These are phyloP conservation scores for Claviceps quebecensis DNA, from an alignment of 2,329 filamentous ascomycete genomes.

Conservation along the genomic window DNA sequence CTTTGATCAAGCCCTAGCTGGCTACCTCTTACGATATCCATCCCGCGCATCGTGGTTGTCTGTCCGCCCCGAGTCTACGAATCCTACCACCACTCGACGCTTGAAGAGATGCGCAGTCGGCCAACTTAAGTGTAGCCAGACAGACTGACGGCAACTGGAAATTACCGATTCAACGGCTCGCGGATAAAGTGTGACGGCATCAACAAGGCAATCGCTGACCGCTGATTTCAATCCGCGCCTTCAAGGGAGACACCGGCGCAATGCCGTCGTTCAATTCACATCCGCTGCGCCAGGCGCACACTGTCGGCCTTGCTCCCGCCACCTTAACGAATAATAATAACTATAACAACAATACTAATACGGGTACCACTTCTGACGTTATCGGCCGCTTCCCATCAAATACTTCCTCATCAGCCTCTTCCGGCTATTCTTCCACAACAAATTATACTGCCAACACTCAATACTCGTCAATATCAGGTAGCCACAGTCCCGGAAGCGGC, in stretches of 20 bases:
- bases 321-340: neutral
- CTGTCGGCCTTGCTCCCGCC: constrained; percentile 22
- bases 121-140: neutral
- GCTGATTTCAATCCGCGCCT: constrained; percentile 4
- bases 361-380: constrained; percentile 28
- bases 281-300: constrained; percentile 43
- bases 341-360: constrained; percentile 11
- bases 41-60: neutral
- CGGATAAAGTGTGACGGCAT: neutral
- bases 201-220: neutral
- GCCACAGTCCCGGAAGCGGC: constrained; percentile 30
- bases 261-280: constrained; percentile 47
- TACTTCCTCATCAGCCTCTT: constrained; percentile 57
- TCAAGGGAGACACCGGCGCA: constrained; percentile 13
- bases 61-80: neutral
- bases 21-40: neutral
- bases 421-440: constrained; percentile 47
- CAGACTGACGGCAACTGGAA: neutral
- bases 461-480: constrained; percentile 58
- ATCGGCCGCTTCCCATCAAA: constrained; percentile 53
- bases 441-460: constrained; percentile 44
- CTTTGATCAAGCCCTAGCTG: neutral
- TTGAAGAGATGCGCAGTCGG: constrained; percentile 4
- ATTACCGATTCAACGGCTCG: neutral
- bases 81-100: neutral